Conservation (phyloP, 1,139 yeast genomes). For the Saccharomyces hybrid region DNA sequence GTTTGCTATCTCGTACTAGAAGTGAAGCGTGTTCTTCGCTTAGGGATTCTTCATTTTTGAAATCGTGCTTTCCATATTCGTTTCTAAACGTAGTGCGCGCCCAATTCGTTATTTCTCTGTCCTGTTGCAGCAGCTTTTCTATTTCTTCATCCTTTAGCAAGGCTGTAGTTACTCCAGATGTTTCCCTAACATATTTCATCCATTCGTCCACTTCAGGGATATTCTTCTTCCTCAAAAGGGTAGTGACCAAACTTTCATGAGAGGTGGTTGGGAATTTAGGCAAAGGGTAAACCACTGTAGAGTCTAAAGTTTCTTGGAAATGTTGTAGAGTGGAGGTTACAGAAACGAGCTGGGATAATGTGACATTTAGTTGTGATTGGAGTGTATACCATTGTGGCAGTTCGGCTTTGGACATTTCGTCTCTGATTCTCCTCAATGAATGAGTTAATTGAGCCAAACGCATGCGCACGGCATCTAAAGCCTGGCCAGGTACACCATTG, state of each 20-base stretch:
- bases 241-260: slow-evolving; percentile 73
- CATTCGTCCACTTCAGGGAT: slow-evolving; percentile 87
- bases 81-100: slow-evolving; percentile 48
- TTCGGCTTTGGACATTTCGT: slow-evolving; percentile 35
- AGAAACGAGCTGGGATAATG: slow-evolving; percentile 72
- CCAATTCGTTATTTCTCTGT: slow-evolving; percentile 56
- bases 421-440: slow-evolving; percentile 39
- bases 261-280: slow-evolving; percentile 78
- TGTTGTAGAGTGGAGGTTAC: slow-evolving; percentile 59
- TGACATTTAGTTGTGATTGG: slow-evolving; percentile 77
- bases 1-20: slow-evolving; percentile 9
- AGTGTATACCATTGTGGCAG: slow-evolving; percentile 38
- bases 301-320: slow-evolving; percentile 49
- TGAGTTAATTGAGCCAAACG: slow-evolving; percentile 49
- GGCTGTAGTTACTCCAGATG: slow-evolving; percentile 29
- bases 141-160: slow-evolving; percentile 21
- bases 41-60: slow-evolving; percentile 36
- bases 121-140: slow-evolving; percentile 31
- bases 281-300: slow-evolving; percentile 74
- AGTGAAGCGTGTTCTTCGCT: not conserved
- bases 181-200: slow-evolving; percentile 53
- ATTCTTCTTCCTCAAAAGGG: slow-evolving; percentile 76
- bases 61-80: slow-evolving; percentile 48
- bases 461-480: slow-evolving; percentile 52
- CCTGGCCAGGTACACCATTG: slow-evolving; percentile 47